Evolutionary conservation across 345 rosid genomes (phyloP).

Genomic region (Eucalyptus tenuipes): DNA sequence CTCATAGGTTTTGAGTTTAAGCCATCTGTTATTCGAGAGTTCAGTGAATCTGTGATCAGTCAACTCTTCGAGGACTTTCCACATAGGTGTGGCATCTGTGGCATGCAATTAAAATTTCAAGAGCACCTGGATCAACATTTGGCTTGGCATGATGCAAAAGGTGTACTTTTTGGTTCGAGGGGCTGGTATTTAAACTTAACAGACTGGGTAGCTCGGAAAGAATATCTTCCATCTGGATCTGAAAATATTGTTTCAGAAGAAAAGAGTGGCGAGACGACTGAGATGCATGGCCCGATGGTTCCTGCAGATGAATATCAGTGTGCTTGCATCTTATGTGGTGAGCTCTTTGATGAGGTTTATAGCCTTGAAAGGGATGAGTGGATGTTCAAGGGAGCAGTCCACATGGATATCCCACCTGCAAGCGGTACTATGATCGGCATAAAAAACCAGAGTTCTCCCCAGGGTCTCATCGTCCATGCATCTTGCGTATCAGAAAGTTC

Average conservation of each 20-base stretch:
- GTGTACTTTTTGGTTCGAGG: slow-evolving; percentile 17
- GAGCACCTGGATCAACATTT: slow-evolving; percentile 63
- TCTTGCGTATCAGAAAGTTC: slow-evolving; percentile 44
- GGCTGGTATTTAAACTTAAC: slow-evolving; percentile 59
- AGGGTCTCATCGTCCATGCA: slow-evolving; percentile 58
- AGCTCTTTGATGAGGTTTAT: slow-evolving; percentile 79
- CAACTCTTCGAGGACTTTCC: slow-evolving; percentile 55
- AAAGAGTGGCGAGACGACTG: slow-evolving; percentile 18
- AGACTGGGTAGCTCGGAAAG: slow-evolving; percentile 57
- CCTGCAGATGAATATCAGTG: slow-evolving; percentile 76
- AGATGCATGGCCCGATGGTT: slow-evolving; percentile 32
- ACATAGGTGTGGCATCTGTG: slow-evolving; percentile 67
- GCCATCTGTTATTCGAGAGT: slow-evolving; percentile 60
- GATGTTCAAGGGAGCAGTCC: slow-evolving; percentile 79
- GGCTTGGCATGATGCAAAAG: slow-evolving; percentile 61
- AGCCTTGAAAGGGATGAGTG: slow-evolving; percentile 42
- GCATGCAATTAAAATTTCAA: slow-evolving; percentile 54
- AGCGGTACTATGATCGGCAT: background rate
- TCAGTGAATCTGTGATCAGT: slow-evolving; percentile 61
- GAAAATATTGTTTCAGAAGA: slow-evolving; percentile 17
- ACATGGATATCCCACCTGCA: slow-evolving; percentile 21
- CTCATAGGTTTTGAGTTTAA: slow-evolving; percentile 70
- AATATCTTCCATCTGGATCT: slow-evolving; percentile 14
- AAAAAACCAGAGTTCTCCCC: slow-evolving; percentile 8
- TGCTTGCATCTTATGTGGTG: slow-evolving; percentile 83